Evolutionary conservation across 495 filamentous ascomycete genomes (phyloP), one percentile per base, ranked within the genome.

Genomic region (Hyaloscypha bicolor): DNA sequence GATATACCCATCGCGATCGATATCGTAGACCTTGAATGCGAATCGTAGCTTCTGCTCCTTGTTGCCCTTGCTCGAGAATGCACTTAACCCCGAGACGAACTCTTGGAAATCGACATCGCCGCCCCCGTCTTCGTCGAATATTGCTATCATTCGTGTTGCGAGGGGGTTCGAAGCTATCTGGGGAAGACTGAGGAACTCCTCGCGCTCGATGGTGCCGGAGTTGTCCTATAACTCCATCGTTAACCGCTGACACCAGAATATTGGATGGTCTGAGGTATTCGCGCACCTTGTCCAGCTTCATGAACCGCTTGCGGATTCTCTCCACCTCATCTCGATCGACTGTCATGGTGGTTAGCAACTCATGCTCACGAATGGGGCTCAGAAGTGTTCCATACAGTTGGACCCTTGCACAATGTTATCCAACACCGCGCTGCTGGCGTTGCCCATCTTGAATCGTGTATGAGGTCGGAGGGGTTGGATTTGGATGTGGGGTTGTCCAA

Each of bases 1-100:
- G 73, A 99, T 99, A 79, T 92, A 99, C 6, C 96, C 95, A 80
- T 99, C 95, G 33, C 95, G 90, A 81, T 99, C 95, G 71, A 99
- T 98, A 77, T 99, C 95, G 82, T 99, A 99, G 57, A 99, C 95
- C 79, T 97, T 96, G 87, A 99, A 99, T 55, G 95, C 95, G 76
- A 99, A 99, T 32, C 86, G 88, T 65, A 98, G 85, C 81, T 99
- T 99, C 80, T 99, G 94, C 78, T 97, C 93, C 83, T 99, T 97
- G 83, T 97, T 97, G 55, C 95, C 95, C 81, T 98, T 98, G 80
- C 89, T 91, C 74, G 89, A 93, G 85, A 99, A 99, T 45, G 96
- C 95, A 73, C 90, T 93, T 22, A 99, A 84, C 6, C 95, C 95
- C 6, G 91, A 94, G 25, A 99, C 95, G 81, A 99, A 99, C 79